Base-by-base conservation (phyloP, 768 basidiomycete genomes). In the Polyporus arcularius region DNA sequence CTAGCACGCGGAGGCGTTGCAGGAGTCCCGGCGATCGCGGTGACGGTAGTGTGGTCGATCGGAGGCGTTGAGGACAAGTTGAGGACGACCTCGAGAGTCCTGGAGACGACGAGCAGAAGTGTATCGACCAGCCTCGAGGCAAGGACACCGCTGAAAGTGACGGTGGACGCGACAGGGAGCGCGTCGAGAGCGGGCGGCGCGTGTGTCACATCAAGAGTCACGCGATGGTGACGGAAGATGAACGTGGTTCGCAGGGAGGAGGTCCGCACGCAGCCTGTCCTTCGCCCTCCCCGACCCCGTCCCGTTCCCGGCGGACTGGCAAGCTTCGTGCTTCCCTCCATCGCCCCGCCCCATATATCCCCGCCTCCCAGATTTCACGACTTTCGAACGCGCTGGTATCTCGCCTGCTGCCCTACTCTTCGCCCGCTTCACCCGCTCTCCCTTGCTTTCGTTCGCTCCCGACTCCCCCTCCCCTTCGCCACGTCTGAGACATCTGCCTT, bases 201-300 rank as follows among this genome's bases (percentile, higher is more conserved):
- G 53, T 43, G 18, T 39, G 57, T 63, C 57, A 58, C 61, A 39
- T 8, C 18, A 26, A 6, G 5, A 31, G 55, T 62, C 58, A 60
- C 57, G 54, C 49, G 62, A 14, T 8, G 21, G 63, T 64, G 59
- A 64, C 63, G 5, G 55, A 57, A 60, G 43, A 54, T 52, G 51
- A 60, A 65, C 63, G 18, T 57, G 58, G 40, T 54, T 40, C 21
- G 32, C 21, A 32, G 32, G 12, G 35, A 35, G 35, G 35, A 32
- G 12, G 30, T n/a, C 32, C 41, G 41, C 48, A 45, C 26, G 18
- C 45, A 38, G 40, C 57, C 38, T 55, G 30, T 9, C 32, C 49
- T 54, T 66, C 55, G 57, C 52, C 55, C 51, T 53, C 43, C 45
- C 52, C 48, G 51, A 41, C 21, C 46, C 21, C 21, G 21, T 48